Evolutionary conservation across 2,329 filamentous ascomycete genomes (phyloP).

Genomic region (Phoma herbarum): DNA sequence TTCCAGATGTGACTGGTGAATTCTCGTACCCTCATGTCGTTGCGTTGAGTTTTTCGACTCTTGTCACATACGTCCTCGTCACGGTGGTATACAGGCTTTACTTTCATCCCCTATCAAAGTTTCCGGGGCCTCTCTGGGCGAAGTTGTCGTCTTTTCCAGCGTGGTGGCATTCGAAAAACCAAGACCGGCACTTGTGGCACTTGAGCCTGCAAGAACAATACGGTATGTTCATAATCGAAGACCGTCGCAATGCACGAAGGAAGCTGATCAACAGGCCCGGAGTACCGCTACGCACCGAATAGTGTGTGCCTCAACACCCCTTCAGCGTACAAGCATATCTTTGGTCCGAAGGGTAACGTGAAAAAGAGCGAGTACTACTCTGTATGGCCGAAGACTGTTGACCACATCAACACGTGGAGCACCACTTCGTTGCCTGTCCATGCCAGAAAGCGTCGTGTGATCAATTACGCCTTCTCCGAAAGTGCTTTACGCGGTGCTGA

Average conservation of each 20-base stretch:
- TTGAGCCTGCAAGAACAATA: slow-evolving; percentile 74
- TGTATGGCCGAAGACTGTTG: slow-evolving; percentile 49
- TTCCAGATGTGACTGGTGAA: neutral
- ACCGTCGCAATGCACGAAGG: too few species aligned
- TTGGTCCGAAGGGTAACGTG: slow-evolving; percentile 54
- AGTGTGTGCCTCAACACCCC: slow-evolving; percentile 77
- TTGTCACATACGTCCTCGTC: slow-evolving; percentile 1
- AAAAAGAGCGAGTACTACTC: slow-evolving; percentile 56
- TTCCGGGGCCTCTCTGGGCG: slow-evolving; percentile 31
- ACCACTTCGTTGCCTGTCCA: slow-evolving; percentile 38
- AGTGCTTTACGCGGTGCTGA: slow-evolving; percentile 52
- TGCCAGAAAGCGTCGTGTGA: slow-evolving; percentile 49
- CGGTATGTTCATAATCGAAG: neutral
- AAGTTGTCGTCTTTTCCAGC: slow-evolving; percentile 23
- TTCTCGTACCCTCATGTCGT: slow-evolving; percentile 5
- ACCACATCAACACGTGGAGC: slow-evolving; percentile 48
- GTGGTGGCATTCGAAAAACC: slow-evolving; percentile 72
- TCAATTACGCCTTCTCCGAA: slow-evolving; percentile 55
- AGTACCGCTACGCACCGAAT: slow-evolving; percentile 71
- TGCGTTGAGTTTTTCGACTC: neutral
- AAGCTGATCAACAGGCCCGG: slow-evolving; percentile 42
- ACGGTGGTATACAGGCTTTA: slow-evolving; percentile 19
- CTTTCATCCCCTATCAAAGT: slow-evolving; percentile 34
- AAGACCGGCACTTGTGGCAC: slow-evolving; percentile 77
- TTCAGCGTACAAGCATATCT: slow-evolving; percentile 54